Base-by-base conservation (phyloP, 116 monocot species). In the Zostera marina region DNA sequence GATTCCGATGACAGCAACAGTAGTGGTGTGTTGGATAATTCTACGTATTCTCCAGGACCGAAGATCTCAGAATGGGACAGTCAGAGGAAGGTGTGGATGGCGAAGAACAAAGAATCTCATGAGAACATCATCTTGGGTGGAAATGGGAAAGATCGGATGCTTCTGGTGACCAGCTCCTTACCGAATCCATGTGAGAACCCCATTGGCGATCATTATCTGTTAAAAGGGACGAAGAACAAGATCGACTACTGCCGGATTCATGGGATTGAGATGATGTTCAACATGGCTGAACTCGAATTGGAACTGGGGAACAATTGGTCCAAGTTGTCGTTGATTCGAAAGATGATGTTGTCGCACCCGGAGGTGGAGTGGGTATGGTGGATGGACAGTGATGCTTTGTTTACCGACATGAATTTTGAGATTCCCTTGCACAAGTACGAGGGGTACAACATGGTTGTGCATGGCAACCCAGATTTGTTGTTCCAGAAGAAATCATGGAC, bases 311-410 rank as follows among this genome's bases (percentile, higher is more conserved):
- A 77, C 4, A 77, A 82, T 64, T 82, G 82, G 82, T 68, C 82
- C 14, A 82, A 82, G 63, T 72, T 82, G 1, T 77, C 82, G 32
- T 49, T 82, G 26, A 61, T 82, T 41, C 67, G 82, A 11, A 54
- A 60, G 45, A 65, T 82, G 39, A 73, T 82, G 77, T 56, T 82
- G 3, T 77, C 82, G 0, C 82, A 82, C 41, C 77, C 82, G 22
- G 82, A 82, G 72, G 62, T 77, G 9, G 82, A 82, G 72, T 82
- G 82, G 82, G 71, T 82, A 64, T 82, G 82, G 82, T 82, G 82
- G 82, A 71, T 82, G 71, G 82, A 82, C 58, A 72, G 72, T 51
- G 82, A 82, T 53, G 82, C 82, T 3, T 64, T 82, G 11, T 77
- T 82, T 59, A 82, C 82, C 38, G 82, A 82, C 69, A 82, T 82